Evolutionary conservation across 768 basidiomycete genomes (phyloP).

Genomic region (Suillus cothurnatus): DNA sequence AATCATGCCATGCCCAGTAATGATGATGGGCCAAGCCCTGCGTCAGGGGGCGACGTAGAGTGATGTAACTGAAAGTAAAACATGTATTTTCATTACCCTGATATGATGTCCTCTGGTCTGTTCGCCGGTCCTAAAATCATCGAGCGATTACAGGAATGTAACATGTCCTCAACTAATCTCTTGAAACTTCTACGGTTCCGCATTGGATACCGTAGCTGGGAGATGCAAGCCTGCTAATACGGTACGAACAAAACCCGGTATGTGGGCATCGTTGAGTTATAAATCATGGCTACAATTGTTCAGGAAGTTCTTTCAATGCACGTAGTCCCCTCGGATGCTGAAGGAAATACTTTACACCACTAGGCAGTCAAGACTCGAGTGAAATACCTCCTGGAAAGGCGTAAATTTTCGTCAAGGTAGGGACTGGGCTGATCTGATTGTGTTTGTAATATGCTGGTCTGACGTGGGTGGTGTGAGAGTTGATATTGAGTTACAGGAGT

Average conservation of each 20-base stretch:
- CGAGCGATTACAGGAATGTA: not conserved
- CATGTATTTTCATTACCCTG: not conserved
- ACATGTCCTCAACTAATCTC: not conserved
- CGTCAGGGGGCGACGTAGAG: not conserved
- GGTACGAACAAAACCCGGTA: not conserved
- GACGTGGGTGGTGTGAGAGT: not conserved
- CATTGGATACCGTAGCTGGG: not conserved
- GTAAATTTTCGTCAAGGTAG: not conserved
- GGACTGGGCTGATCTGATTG: not conserved
- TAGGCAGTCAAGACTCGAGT: not conserved
- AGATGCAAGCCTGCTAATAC: not conserved
- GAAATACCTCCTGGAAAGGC: not conserved
- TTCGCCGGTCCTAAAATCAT: not conserved
- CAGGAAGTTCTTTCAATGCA: not conserved
- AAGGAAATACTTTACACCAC: not conserved
- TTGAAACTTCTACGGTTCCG: not conserved
- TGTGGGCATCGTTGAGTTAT: not conserved
- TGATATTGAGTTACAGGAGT: not conserved
- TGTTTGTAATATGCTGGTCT: not conserved
- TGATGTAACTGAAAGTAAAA: not conserved
- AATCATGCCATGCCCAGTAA: slow-evolving; percentile 45
- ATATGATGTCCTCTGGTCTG: not conserved
- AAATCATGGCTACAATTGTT: not conserved
- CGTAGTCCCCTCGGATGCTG: not conserved
- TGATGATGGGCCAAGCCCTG: not conserved